Percentiles rank a stretch among this genome's conserved stretches.
These are phyloP conservation scores for Xylariaceae sp. DNA, from an alignment of 2,329 filamentous ascomycete species.

Conservation along the genomic window DNA sequence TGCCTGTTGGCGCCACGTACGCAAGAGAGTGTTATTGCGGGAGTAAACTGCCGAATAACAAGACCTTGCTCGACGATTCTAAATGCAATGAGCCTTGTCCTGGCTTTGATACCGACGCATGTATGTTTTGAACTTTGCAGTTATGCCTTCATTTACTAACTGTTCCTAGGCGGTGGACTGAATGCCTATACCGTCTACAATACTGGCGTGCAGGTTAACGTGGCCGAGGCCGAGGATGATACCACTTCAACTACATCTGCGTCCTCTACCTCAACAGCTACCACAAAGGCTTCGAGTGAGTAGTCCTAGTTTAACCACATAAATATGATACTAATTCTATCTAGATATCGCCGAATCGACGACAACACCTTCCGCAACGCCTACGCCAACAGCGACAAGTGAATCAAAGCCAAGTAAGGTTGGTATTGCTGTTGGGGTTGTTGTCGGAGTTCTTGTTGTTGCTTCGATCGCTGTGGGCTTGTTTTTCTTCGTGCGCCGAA, in stretches of 20 bases:
- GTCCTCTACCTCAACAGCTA: constrained; percentile 9
- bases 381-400: constrained; percentile 16
- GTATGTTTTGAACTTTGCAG: constrained; percentile 55
- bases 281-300: constrained; percentile 16
- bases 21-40: constrained; percentile 77
- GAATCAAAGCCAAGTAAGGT: constrained; percentile 63
- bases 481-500: constrained; percentile 78
- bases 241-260: constrained; percentile 33
- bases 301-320: background rate
- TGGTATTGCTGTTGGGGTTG: constrained; percentile 85
- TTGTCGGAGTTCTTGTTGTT: constrained; percentile 79
- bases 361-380: constrained; percentile 35
- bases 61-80: constrained; percentile 59
- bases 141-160: constrained; percentile 22
- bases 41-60: constrained; percentile 66
- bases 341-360: constrained; percentile 21
- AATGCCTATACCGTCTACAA: constrained; percentile 58
- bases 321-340: background rate
- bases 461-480: constrained; percentile 70
- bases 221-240: constrained; percentile 43
- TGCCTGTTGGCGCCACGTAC: constrained; percentile 67
- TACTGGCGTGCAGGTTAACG: constrained; percentile 52
- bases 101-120: constrained; percentile 67
- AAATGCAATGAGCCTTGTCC: constrained; percentile 72
- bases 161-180: constrained; percentile 49